phyloP scores from a whole-genome alignment of 2,329 filamentous ascomycete genomes.

The Phoma sp. region DNA sequence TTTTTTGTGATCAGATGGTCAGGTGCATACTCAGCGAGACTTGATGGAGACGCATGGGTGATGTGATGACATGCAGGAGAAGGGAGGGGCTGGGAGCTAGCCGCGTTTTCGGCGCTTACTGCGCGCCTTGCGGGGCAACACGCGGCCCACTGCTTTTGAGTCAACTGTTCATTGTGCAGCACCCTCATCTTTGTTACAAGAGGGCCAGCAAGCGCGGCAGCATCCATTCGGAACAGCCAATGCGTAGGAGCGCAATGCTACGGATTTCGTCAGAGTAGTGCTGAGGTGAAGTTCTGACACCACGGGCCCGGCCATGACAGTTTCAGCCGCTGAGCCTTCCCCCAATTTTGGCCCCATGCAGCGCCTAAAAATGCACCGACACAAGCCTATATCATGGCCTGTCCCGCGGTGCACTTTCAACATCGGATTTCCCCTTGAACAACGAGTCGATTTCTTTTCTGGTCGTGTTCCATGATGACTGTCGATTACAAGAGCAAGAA shows the following conservation, averaged over 20 bases:
- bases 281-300: not conserved
- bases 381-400: conserved; percentile 12
- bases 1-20: too few species aligned
- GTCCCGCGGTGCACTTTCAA: not conserved
- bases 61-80: conserved; percentile 3
- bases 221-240: too few species aligned
- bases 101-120: not conserved
- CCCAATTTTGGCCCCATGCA: conserved; percentile 7
- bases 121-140: conserved; percentile 1
- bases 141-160: not conserved
- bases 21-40: too few species aligned
- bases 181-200: too few species aligned
- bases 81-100: not conserved
- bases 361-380: not conserved
- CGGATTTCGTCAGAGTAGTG: not conserved
- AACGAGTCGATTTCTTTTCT: not conserved
- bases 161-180: not conserved
- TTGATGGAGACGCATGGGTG: too few species aligned
- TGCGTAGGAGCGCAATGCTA: too few species aligned
- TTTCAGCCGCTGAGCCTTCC: not conserved
- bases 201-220: too few species aligned
- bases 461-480: not conserved
- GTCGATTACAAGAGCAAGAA: not conserved
- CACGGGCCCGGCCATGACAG: conserved; percentile 4
- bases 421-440: too few species aligned